Evolutionary conservation across 2,329 filamentous ascomycete genomes (phyloP), one percentile per base, ranked within the genome.

Genomic region (Ampelomyces quisqualis): DNA sequence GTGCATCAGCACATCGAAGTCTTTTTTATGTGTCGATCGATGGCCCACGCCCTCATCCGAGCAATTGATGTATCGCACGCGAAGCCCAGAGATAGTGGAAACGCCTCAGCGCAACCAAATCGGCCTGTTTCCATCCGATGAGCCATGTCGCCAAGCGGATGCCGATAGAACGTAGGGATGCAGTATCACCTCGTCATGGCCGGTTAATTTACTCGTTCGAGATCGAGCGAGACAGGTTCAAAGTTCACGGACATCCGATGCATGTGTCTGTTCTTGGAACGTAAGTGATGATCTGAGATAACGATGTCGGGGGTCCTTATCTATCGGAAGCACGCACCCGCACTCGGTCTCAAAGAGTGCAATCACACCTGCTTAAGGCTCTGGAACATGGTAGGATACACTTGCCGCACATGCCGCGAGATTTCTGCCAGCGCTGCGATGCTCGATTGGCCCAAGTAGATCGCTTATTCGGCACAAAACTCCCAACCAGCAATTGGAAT

Each of bases 101-200:
- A 29, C 7, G 26, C 26, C 26, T 29, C 23, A 24, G 11, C 2
- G 13, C 28, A 27, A 18, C 20, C 18, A 21, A 26, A 21, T 43
- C 40, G 44, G 40, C 32, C 27, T 20, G 20, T 40, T 47, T 47
- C 33, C 33, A 45, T 29, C 45, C 45, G 45, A 47, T 32, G 24
- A 35, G 31, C 30, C 33, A 37, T 40, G 21, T 17, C 40, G 45
- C 36, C 22, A 32, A 15, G 32, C 30, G 33, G 17, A 20, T 11
- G 8, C 14, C 26, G 26, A 28, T 14, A 28, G 26, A 10, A 28
- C 26, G 15, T 4, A 13, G 3, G 7, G 26, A 14, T 14, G 13
- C 5, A 14, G 26, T 14, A 28, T 9, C 6, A 28, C 26, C 26
- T 14, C 26, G n/a, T n/a, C n/a, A n/a, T n/a, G n/a, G n/a, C n/a